A percentile compares a stretch with the other conserved stretches of the same genome.
Evolutionary conservation across 1,139 yeast species (phyloP).

Genomic region (Pichia sp.): DNA sequence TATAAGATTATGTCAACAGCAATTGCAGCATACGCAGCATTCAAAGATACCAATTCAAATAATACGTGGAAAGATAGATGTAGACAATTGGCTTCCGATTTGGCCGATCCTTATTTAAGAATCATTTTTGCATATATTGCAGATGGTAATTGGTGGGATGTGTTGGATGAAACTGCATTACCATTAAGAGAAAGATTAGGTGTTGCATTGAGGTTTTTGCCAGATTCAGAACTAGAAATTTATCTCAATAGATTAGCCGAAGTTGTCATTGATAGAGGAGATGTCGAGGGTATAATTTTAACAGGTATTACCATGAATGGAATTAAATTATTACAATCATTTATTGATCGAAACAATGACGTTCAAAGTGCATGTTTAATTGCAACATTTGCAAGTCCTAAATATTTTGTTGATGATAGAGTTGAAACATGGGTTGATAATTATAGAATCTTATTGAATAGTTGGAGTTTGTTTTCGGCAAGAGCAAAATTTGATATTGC

Average conservation of each 20-base stretch:
- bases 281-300: slow-evolving; percentile 80
- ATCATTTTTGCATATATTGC: slow-evolving; percentile 93
- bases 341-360: slow-evolving; percentile 84
- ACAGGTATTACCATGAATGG: slow-evolving; percentile 81
- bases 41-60: slow-evolving; percentile 42
- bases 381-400: slow-evolving; percentile 74
- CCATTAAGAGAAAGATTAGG: slow-evolving; percentile 87
- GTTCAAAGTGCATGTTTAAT: slow-evolving; percentile 88
- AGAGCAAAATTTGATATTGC: slow-evolving; percentile 84
- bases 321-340: slow-evolving; percentile 74
- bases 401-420: slow-evolving; percentile 66
- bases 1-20: slow-evolving; percentile 85
- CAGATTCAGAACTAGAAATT: slow-evolving; percentile 66
- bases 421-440: slow-evolving; percentile 74
- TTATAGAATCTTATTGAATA: slow-evolving; percentile 68
- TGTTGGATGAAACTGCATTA: slow-evolving; percentile 79
- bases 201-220: slow-evolving; percentile 77
- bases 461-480: slow-evolving; percentile 74
- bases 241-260: slow-evolving; percentile 67
- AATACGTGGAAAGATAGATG: slow-evolving; percentile 94
- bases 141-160: slow-evolving; percentile 96
- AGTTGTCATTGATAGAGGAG: slow-evolving; percentile 69
- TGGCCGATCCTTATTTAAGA: slow-evolving; percentile 82
- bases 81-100: slow-evolving; percentile 75
- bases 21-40: slow-evolving; percentile 85